Conservation (phyloP, 768 basidiomycete genomes). For the Boletus coccyginus region DNA sequence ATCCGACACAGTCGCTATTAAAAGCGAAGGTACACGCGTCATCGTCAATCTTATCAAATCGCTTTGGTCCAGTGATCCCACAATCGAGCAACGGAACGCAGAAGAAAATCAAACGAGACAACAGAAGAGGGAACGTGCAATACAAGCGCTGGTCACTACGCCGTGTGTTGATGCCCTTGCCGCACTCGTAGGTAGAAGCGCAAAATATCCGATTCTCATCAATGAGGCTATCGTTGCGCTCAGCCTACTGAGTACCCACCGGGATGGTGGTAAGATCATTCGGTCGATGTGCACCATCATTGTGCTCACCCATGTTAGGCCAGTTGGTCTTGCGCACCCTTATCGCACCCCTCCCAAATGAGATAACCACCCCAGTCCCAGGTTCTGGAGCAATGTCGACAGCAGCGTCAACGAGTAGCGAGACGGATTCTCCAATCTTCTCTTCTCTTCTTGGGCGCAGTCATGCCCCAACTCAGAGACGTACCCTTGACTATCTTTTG, state of each 20-base stretch:
- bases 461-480: conserved; percentile 45
- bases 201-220: conserved; percentile 78
- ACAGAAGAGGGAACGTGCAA: conserved; percentile 51
- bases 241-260: conserved; percentile 68
- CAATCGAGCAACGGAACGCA: conserved; percentile 25
- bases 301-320: conserved; percentile 39
- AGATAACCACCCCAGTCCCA: conserved; percentile 33
- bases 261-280: conserved; percentile 55
- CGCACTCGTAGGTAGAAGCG: conserved; percentile 70
- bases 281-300: background rate
- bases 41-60: conserved; percentile 84
- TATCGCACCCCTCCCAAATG: conserved; percentile 45
- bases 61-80: conserved; percentile 58
- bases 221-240: conserved; percentile 88
- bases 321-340: conserved; percentile 62
- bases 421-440: conserved; percentile 47
- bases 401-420: conserved; percentile 42
- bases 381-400: conserved; percentile 36
- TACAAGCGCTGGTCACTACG: conserved; percentile 48
- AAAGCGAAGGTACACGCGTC: conserved; percentile 88
- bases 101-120: conserved; percentile 41
- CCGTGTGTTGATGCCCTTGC: conserved; percentile 62
- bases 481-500: conserved; percentile 67
- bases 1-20: conserved; percentile 77
- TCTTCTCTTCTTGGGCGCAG: conserved; percentile 39